Evolutionary conservation across 768 basidiomycete species (phyloP), one percentile per base, ranked within the genome.

Genomic region (Epithele typhae): DNA sequence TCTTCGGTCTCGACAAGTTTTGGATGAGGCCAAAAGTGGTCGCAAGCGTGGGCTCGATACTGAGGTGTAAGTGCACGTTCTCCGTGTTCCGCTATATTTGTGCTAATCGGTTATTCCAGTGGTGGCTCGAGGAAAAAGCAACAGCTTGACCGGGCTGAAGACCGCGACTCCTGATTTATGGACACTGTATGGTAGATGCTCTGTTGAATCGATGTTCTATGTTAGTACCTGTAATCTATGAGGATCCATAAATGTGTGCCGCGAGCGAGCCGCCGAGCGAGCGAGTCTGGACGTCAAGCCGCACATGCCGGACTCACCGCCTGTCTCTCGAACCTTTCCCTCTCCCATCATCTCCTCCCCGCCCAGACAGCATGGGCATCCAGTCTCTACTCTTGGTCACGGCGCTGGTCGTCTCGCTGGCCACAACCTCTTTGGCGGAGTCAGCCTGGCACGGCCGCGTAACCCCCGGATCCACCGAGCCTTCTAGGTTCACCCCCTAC

Each of bases 21-120:
- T 98, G 74, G 92, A 97, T 63, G 91, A 93, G 65, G 96, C 95
- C 15, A 96, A 92, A 76, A 84, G 84, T 19, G 95, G 93, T n/a
- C 82, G 83, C 66, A 95, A 95, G 71, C 73, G 92, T 52, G 90
- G 89, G 12, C 59, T 92, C 61, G 89, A 92, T 60, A 84, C 84
- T 41, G 77, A 78, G 43, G 83, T 74, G 76, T 87, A 64, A 72
- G 84, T 71, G 17, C 1, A 43, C 24, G 5, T 41, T 9, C 10
- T 45, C 1, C 6, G 14, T 25, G 36, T 35, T 37, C 21, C 50
- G 25, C 36, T 45, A 37, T 36, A 37, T 32, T 36, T 35, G n/a
- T 32, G 11, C 40, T 44, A 17, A 36, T n/a, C n/a, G n/a, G n/a
- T n/a, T n/a, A n/a, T n/a, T n/a, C n/a, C 35, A 81, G 81, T 44